Conservation (phyloP, 2,329 filamentous ascomycete species). For the Apiospora kogelbergensis region DNA sequence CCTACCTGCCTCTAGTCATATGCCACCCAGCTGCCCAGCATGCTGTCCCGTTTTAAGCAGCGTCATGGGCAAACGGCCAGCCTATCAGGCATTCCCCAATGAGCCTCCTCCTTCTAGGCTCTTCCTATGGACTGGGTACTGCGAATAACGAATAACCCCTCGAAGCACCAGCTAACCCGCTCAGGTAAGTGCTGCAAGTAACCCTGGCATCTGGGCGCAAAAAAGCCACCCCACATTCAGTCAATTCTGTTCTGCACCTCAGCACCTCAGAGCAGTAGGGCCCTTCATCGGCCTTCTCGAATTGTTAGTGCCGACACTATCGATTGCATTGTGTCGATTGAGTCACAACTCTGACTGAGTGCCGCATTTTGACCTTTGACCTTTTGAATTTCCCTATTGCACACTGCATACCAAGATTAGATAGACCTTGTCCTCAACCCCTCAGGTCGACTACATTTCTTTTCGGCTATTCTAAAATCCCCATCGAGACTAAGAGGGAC, state of each 20-base stretch:
- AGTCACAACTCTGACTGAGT: constrained; percentile 4
- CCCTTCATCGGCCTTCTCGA: background rate
- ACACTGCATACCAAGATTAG: background rate
- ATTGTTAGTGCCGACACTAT: constrained; percentile 5
- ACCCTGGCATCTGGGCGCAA: background rate
- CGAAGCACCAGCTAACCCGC: background rate
- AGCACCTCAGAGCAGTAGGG: too few relatives aligned
- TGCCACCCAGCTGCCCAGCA: background rate
- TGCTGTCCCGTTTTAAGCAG: background rate
- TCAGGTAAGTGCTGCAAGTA: background rate
- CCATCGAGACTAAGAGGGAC: background rate
- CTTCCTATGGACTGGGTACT: background rate
- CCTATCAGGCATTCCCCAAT: background rate
- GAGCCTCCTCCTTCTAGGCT: constrained; percentile 1
- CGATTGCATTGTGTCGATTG: background rate
- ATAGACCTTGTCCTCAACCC: background rate
- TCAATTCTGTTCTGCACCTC: background rate
- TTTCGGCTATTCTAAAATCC: background rate
- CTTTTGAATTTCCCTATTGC: background rate
- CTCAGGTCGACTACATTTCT: background rate
- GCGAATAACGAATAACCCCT: background rate
- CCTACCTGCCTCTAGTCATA: background rate
- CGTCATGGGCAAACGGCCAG: background rate
- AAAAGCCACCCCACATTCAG: background rate
- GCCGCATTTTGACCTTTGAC: background rate